Conservation (phyloP, 768 basidiomycete species). For the Bullera alba region DNA sequence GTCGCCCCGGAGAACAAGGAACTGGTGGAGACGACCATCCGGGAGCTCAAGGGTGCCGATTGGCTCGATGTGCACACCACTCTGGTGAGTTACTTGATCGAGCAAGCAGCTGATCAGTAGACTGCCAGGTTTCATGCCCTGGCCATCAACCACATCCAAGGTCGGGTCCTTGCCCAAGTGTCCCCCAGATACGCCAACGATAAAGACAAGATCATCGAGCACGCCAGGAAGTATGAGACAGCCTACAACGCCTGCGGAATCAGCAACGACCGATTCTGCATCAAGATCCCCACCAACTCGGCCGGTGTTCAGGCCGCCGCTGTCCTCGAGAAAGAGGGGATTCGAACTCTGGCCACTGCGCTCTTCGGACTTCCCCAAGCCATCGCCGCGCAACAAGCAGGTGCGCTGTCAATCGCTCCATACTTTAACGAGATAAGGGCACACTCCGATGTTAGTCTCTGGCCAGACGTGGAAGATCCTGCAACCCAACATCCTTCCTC, state of each 20-base stretch:
- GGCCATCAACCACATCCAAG: constrained; percentile 12
- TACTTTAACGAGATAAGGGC: constrained; percentile 13
- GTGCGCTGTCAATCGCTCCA: not conserved
- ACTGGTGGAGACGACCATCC: constrained; percentile 16
- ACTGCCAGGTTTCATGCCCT: constrained; percentile 1
- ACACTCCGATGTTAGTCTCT: constrained; percentile 46
- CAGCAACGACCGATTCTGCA: constrained; percentile 49
- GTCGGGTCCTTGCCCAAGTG: constrained; percentile 27
- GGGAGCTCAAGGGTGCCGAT: constrained; percentile 9
- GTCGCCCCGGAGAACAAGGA: constrained; percentile 21
- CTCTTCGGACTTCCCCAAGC: not conserved
- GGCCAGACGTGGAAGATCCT: constrained; percentile 17
- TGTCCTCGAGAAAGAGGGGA: constrained; percentile 49
- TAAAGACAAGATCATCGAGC: constrained; percentile 6
- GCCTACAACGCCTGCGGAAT: constrained; percentile 25
- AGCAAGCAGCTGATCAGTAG: not conserved
- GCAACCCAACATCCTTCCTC: constrained; percentile 5
- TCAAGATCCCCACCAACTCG: constrained; percentile 57
- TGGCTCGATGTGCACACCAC: constrained; percentile 9
- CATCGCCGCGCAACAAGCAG: not conserved
- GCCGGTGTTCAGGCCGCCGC: constrained; percentile 53
- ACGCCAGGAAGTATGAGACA: constrained; percentile 15
- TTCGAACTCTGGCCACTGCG: constrained; percentile 53
- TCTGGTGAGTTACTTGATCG: constrained; percentile 2
- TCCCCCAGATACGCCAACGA: constrained; percentile 17